Conservation (phyloP, 495 filamentous ascomycete species). For the Podospora didyma region DNA sequence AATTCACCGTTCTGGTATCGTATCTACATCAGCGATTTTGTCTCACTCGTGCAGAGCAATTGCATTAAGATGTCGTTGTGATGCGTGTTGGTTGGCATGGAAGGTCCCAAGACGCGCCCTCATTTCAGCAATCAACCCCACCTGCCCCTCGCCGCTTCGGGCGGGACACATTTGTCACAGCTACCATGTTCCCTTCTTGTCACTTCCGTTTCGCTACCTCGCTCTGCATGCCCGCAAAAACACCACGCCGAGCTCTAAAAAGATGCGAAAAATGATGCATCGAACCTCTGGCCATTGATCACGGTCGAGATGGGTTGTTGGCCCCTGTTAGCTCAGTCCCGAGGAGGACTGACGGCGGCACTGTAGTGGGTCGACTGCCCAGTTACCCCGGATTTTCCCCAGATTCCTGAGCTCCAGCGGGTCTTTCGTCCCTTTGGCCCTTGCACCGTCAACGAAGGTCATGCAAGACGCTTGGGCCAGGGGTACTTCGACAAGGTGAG, state of each 20-base stretch:
- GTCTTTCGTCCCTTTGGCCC: background rate
- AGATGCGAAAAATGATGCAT: background rate
- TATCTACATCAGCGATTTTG: no score
- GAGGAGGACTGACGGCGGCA: background rate
- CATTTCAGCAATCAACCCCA: no score
- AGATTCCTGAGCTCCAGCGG: constrained; percentile 1
- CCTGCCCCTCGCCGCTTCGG: no score
- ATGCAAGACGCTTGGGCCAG: constrained; percentile 28
- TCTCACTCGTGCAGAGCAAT: no score
- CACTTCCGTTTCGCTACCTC: background rate
- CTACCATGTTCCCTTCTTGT: background rate
- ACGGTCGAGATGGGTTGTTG: background rate
- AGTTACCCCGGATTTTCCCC: constrained; percentile 12
- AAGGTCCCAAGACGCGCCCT: no score
- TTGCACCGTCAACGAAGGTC: background rate
- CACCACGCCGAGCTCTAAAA: background rate
- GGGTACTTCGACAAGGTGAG: constrained; percentile 17
- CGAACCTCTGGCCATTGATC: background rate
- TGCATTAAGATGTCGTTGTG: no score
- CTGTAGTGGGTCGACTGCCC: constrained; percentile 1
- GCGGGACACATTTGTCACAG: background rate
- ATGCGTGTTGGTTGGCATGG: no score
- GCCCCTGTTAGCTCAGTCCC: background rate
- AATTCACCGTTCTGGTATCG: no score
- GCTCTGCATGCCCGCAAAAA: background rate